Conservation (phyloP, 1,284 basidiomycete species). For the Melampsora occidentalis region DNA sequence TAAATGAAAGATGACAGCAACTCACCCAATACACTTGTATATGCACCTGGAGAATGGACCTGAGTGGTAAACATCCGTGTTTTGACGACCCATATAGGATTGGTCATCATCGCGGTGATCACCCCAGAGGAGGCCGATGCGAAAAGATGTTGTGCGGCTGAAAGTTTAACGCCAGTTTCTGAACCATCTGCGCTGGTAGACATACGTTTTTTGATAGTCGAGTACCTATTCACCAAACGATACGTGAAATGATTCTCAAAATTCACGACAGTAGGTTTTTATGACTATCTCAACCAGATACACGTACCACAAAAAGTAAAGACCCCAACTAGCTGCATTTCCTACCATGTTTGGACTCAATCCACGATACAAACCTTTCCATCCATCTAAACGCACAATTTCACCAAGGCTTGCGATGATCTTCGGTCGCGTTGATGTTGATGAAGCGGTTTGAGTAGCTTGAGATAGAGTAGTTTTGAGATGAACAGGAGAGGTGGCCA, state of each 20-base stretch:
- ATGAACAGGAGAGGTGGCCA: slow-evolving; percentile 64
- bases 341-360: slow-evolving; percentile 87
- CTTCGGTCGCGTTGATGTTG: slow-evolving; percentile 51
- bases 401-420: slow-evolving; percentile 65
- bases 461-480: slow-evolving; percentile 13
- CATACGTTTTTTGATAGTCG: slow-evolving; percentile 80
- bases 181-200: slow-evolving; percentile 60
- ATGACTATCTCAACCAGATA: slow-evolving; percentile 46
- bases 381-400: slow-evolving; percentile 73
- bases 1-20: slow-evolving; percentile 45
- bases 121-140: slow-evolving; percentile 83
- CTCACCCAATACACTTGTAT: slow-evolving; percentile 75
- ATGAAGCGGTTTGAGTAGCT: slow-evolving; percentile 10
- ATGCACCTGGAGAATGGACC: slow-evolving; percentile 65
- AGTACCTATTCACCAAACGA: slow-evolving; percentile 66
- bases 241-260: neutral
- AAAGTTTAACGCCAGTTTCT: slow-evolving; percentile 58
- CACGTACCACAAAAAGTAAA: slow-evolving; percentile 96
- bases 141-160: slow-evolving; percentile 76
- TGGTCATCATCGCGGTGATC: slow-evolving; percentile 88
- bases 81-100: slow-evolving; percentile 98
- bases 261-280: neutral
- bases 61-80: slow-evolving; percentile 92
- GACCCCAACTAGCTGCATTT: slow-evolving; percentile 94
- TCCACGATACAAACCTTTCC: slow-evolving; percentile 84